phyloP scores from a whole-genome alignment of 2,329 filamentous ascomycete genomes.

The Hirsutella thompsonii region DNA sequence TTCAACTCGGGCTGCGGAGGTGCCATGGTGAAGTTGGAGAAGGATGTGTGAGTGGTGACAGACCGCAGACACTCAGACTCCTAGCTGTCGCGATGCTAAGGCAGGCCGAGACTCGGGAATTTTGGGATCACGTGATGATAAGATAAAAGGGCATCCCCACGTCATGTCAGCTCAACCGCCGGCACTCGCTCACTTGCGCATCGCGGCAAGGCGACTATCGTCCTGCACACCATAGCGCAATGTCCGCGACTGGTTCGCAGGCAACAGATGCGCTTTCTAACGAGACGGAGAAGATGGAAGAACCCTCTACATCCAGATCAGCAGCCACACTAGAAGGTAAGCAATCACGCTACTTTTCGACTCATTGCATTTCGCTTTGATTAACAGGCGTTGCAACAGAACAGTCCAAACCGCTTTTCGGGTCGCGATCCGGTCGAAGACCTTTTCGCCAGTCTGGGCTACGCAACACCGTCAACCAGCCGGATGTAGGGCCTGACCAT shows the following conservation, averaged over 20 bases:
- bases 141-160: conserved; percentile 18
- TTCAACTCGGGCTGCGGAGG: conserved; percentile 98
- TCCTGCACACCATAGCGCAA: no score
- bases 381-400: conserved; percentile 10
- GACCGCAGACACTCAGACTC: conserved; percentile 8
- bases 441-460: conserved; percentile 45
- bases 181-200: no score
- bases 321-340: no score
- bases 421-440: conserved; percentile 33
- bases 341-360: no score
- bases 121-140: conserved; percentile 33
- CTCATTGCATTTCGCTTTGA: no score
- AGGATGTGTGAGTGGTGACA: neutral
- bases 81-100: conserved; percentile 10
- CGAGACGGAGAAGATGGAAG: no score
- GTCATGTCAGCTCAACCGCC: neutral
- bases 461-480: conserved; percentile 39
- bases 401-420: conserved; percentile 23
- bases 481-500: conserved; percentile 16
- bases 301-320: no score
- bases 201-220: no score
- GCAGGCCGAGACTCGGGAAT: conserved; percentile 12
- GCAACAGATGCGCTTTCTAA: no score
- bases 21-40: conserved; percentile 57
- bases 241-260: no score